These are phyloP conservation scores for Priceomyces medius DNA, from an alignment of 805 yeast species.

Conservation along the genomic window DNA sequence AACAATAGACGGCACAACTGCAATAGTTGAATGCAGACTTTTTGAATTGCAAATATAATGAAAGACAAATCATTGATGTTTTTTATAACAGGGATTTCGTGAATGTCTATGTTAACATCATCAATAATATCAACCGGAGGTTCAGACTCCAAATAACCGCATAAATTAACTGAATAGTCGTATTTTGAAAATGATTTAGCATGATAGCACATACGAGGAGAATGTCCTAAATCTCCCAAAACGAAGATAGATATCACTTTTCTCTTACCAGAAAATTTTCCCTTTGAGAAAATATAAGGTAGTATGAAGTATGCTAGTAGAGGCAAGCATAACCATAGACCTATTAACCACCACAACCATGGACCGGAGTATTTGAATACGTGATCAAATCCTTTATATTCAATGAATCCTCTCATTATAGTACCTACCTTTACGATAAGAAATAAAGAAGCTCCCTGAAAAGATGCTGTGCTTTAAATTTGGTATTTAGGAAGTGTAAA, in stretches of 20 bases:
- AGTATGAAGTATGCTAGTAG: constrained; percentile 39
- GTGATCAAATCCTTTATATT: constrained; percentile 21
- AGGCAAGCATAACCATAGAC: constrained; percentile 48
- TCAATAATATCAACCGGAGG: constrained; percentile 53
- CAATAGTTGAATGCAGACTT: constrained; percentile 57
- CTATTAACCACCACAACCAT: constrained; percentile 47
- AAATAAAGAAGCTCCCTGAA: no score
- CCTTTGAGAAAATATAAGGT: constrained; percentile 33
- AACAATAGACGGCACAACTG: constrained; percentile 50
- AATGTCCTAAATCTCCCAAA: constrained; percentile 90
- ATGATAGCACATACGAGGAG: constrained; percentile 93
- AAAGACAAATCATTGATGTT: constrained; percentile 49
- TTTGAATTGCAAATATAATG: constrained; percentile 53
- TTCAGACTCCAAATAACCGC: constrained; percentile 72
- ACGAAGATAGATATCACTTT: constrained; percentile 75
- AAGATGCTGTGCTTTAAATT: no score
- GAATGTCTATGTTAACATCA: constrained; percentile 52
- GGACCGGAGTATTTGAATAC: constrained; percentile 22
- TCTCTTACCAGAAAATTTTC: constrained; percentile 19
- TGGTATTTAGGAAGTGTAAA: no score
- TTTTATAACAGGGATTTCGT: constrained; percentile 41
- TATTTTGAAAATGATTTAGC: constrained; percentile 69
- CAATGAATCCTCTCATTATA: constrained; percentile 9
- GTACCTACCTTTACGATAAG: background rate
- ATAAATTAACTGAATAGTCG: constrained; percentile 75